phyloP scores from a whole-genome alignment of 257 asterid genomes.

The Solanum dulcamara region DNA sequence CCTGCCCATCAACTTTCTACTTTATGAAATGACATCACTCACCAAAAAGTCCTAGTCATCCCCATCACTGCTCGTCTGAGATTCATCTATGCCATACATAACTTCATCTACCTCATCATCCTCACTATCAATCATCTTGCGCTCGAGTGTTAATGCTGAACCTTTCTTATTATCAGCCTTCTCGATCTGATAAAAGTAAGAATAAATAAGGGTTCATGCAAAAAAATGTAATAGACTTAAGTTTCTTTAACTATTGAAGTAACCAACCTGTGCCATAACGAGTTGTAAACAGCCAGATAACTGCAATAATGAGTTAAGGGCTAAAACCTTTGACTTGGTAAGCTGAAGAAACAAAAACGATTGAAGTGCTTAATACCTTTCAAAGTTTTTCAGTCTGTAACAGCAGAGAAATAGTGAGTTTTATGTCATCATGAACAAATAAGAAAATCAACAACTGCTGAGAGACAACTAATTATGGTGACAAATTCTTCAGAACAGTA shows the following conservation, averaged over 20 bases:
- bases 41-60: constrained; percentile 31
- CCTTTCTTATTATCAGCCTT: constrained; percentile 35
- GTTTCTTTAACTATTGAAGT: neutral
- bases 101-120: constrained; percentile 76
- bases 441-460: neutral
- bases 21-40: neutral
- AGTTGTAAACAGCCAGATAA: constrained; percentile 90
- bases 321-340: constrained; percentile 42
- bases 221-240: neutral
- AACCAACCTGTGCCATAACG: constrained; percentile 69
- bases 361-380: neutral
- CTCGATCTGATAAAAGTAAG: constrained; percentile 31
- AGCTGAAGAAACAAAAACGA: constrained; percentile 32
- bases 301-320: constrained; percentile 48
- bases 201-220: neutral
- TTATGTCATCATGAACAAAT: neutral
- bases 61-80: constrained; percentile 41
- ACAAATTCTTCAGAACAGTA: neutral
- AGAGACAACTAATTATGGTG: neutral
- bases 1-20: neutral
- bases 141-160: constrained; percentile 9
- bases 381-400: neutral
- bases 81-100: constrained; percentile 60
- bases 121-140: constrained; percentile 44
- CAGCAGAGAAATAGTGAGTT: neutral